Evolutionary conservation across 2,329 filamentous ascomycete species (phyloP), one percentile per base, ranked within the genome.

Genomic region (Hymenoscyphus occultus): DNA sequence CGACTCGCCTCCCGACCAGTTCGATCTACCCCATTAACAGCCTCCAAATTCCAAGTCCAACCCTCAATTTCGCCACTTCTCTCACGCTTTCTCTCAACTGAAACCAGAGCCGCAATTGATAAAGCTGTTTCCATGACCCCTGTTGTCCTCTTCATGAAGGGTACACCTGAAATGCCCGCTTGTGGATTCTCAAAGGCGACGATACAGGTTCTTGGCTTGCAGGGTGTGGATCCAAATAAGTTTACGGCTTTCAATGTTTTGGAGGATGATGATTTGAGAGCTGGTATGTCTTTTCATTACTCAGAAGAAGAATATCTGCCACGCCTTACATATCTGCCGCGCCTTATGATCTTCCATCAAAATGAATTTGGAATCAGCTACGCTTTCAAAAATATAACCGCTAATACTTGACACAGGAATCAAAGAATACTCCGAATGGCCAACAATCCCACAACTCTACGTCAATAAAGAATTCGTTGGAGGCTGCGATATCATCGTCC

Each of bases 361-460:
- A 3, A 28, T 3, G 3, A 3, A 28, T 28, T 28, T 28, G 2
- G 28, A 28, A 28, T 22, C 2, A 2, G 28, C 3, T 28, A 28
- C 28, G 3, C 28, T 28, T 28, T 28, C 28, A 28, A 28, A 28
- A 28, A 28, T 28, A 28, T 3, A 28, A 28, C 31, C 39, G 28
- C 14, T 10, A 57, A 13, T 3, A 2, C 14, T 12, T 22, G 12
- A 16, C 12, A 32, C 45, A 93, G 94, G 95, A 61, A 97, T 99
- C 81, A 99, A 99, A 81, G 94, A 99, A 80, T 99, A 95, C 83
- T 97, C 93, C 1, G 95, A 98, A 77, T 99, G 95, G 95, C 95
- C 95, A 14, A 99, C 95, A 22, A 98, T 99, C 76, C 95, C 95
- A 6, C 95, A 99, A 79, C 84, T 99, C 19, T 99, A 98, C 79